Evolutionary conservation across 1,139 yeast species (phyloP).

Genomic region (Sugiyamaella paludigena): DNA sequence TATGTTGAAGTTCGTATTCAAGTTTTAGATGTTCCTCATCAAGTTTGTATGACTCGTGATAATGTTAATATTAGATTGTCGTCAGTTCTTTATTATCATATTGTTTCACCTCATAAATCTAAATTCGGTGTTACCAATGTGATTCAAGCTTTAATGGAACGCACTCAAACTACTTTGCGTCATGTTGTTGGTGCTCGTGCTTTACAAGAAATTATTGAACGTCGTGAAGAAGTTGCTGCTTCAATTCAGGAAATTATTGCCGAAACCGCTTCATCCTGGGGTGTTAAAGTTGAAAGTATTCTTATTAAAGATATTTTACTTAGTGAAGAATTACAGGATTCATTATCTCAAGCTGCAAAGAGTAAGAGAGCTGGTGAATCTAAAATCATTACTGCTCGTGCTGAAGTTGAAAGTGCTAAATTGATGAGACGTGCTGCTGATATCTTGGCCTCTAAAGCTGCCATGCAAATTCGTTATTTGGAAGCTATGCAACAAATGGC

Average conservation of each 20-base stretch:
- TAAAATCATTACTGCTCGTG: slow-evolving; percentile 71
- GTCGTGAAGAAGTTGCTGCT: slow-evolving; percentile 69
- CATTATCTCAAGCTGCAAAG: slow-evolving; percentile 73
- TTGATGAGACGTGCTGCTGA: slow-evolving; percentile 80
- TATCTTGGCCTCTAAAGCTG: slow-evolving; percentile 70
- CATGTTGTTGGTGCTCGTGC: slow-evolving; percentile 68
- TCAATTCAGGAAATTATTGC: slow-evolving; percentile 61
- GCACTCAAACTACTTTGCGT: slow-evolving; percentile 73
- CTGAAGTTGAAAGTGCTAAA: slow-evolving; percentile 74
- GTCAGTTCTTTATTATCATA: slow-evolving; percentile 66
- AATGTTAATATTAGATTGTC: slow-evolving; percentile 62
- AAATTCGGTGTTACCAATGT: slow-evolving; percentile 57
- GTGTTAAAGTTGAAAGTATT: slow-evolving; percentile 66
- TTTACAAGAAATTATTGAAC: slow-evolving; percentile 72
- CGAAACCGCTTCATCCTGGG: slow-evolving; percentile 69
- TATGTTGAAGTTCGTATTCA: slow-evolving; percentile 57
- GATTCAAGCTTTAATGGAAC: slow-evolving; percentile 58
- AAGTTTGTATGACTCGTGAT: slow-evolving; percentile 67
- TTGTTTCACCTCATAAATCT: slow-evolving; percentile 69
- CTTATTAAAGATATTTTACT: slow-evolving; percentile 65
- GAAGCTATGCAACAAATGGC: slow-evolving; percentile 83
- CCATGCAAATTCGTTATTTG: slow-evolving; percentile 75
- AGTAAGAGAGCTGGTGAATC: slow-evolving; percentile 76
- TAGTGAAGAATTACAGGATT: slow-evolving; percentile 56
- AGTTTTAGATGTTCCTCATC: slow-evolving; percentile 65